These are phyloP conservation scores for Discostella pseudostelligera DNA, from an alignment of 108 stramenopile genomes.

Conservation along the genomic window DNA sequence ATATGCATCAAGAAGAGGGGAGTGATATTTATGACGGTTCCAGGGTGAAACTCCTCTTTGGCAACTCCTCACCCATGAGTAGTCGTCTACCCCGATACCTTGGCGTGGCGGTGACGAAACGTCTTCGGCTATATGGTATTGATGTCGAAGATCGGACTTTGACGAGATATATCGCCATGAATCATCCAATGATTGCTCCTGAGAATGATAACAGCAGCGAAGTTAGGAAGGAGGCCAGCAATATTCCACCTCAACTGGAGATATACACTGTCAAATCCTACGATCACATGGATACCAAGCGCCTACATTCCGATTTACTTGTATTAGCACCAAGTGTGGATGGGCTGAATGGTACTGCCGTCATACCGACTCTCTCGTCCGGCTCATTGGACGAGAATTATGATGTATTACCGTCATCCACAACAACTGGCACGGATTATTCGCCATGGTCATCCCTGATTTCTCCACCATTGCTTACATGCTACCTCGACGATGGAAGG, in stretches of 20 bases:
- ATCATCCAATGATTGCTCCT: not conserved
- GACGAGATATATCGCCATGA: conserved; percentile 69
- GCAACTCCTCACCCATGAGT: conserved; percentile 54
- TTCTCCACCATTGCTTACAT: conserved; percentile 62
- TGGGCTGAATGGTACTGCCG: conserved; percentile 69
- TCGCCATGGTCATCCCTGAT: conserved; percentile 41
- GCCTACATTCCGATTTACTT: conserved; percentile 56
- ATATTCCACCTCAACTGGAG: conserved; percentile 40
- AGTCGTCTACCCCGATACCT: conserved; percentile 70
- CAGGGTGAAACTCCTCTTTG: conserved; percentile 65
- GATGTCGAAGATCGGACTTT: conserved; percentile 72
- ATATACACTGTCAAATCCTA: conserved; percentile 79
- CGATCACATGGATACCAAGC: conserved; percentile 66
- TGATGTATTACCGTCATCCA: conserved; percentile 37
- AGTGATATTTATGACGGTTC: conserved; percentile 1
- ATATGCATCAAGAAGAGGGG: not conserved
- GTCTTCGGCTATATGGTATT: conserved; percentile 58
- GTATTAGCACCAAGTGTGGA: conserved; percentile 71
- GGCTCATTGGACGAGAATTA: not conserved
- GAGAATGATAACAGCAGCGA: not conserved
- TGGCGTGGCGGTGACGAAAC: conserved; percentile 65
- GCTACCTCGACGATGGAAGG: conserved; percentile 80
- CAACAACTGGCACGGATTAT: conserved; percentile 25
- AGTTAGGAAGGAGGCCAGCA: not conserved
- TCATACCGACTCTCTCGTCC: conserved; percentile 5